Evolutionary conservation across 106 monocot species (phyloP).

Genomic region (Dendrobium officinale): DNA sequence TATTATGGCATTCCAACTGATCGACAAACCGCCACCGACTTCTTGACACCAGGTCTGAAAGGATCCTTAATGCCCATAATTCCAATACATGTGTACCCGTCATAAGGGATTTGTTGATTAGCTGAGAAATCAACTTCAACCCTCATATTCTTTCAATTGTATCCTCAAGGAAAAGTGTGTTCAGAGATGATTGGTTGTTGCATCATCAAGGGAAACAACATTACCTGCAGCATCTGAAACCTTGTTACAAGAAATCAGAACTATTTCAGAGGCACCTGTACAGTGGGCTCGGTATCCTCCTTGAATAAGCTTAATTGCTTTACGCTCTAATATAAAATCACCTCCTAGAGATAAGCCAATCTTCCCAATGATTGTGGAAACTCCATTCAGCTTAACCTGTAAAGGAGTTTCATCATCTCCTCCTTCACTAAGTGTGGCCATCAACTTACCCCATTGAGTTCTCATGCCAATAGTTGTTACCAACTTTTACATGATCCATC

Average conservation of each 20-base stretch:
- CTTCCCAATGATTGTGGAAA: slow-evolving; percentile 32
- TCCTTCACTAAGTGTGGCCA: slow-evolving; percentile 30
- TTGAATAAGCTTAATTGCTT: background rate
- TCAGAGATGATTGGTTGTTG: slow-evolving; percentile 6
- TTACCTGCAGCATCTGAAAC: slow-evolving; percentile 20
- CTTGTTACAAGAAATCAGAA: slow-evolving; percentile 32
- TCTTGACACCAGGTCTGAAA: slow-evolving; percentile 31
- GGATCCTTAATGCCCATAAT: slow-evolving; percentile 45
- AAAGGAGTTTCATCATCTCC: slow-evolving; percentile 28
- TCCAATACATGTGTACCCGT: slow-evolving; percentile 34
- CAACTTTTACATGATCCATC: slow-evolving; percentile 42
- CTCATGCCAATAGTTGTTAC: slow-evolving; percentile 34
- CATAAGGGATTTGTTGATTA: background rate
- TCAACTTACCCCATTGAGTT: slow-evolving; percentile 43
- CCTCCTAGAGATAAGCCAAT: slow-evolving; percentile 32
- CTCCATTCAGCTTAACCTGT: slow-evolving; percentile 35
- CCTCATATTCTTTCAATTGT: slow-evolving; percentile 30
- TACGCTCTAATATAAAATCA: slow-evolving; percentile 15
- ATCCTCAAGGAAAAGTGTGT: background rate
- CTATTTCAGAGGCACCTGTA: slow-evolving; percentile 37
- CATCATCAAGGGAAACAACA: slow-evolving; percentile 25
- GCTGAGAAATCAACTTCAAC: slow-evolving; percentile 18
- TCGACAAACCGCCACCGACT: slow-evolving; percentile 33
- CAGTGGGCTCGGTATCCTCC: slow-evolving; percentile 33
- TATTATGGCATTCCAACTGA: slow-evolving; percentile 31